Evolutionary conservation across 2,329 filamentous ascomycete genomes (phyloP), one percentile per base, ranked within the genome.

Genomic region (Colletotrichum sp.): DNA sequence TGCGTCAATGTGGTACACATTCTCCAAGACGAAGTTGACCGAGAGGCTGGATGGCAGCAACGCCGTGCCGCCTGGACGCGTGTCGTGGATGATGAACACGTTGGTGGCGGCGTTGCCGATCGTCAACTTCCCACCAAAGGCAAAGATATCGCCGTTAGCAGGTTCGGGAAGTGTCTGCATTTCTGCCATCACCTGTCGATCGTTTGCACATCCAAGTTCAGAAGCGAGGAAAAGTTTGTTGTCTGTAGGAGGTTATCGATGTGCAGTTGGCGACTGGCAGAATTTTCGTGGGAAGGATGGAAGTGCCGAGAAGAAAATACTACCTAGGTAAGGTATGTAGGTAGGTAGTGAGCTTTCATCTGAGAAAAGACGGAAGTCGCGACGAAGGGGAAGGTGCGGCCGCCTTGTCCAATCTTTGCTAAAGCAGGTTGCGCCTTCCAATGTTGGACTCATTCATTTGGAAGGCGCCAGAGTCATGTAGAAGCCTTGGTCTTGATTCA

Each of bases 1-100:
- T 12, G 64, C 36, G n/a, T 76, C 70, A 16, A 76, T 68, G 34
- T 63, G 39, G 16, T 76, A 76, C 13, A 76, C 57, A 15, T 76
- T 69, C 8, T 70, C 73, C 63, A 72, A 26, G 26, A 76, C 70
- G 28, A 72, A 72, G 2, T 24, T 44, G 15, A 76, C n/a, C 6
- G 39, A 49, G 39, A 76, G 26, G n/a, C 71, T 74, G 6, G 69
- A 72, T 8, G 71, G 34, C 6, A 21, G 13, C 12, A 4, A 21
- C 6, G 39, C 12, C 3, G 21, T 24, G 7, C n/a, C 3, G 16
- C 24, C 15, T 32, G 15, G 2, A 44, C 13, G 39, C 39, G 16
- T n/a, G 30, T 67, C 24, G 30, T 75, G 64, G 9, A 76, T 30
- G 32, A 76, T 21, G 44, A 76, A 74, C 2, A 76, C 15, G 13